Evolutionary conservation across 306 rosid genomes (phyloP), one percentile per base, ranked within the genome.

Genomic region (Fragaria vesca): DNA sequence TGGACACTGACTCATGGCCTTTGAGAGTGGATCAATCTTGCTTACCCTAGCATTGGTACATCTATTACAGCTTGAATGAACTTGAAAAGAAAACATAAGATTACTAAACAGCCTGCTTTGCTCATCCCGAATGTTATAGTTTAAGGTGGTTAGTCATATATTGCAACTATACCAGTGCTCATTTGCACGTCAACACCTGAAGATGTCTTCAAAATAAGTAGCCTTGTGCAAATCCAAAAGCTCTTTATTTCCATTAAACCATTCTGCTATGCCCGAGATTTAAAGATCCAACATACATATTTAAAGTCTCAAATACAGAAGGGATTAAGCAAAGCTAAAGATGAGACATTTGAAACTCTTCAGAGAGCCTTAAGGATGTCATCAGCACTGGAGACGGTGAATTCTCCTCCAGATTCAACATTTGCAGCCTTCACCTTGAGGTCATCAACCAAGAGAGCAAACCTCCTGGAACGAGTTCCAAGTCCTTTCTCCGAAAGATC

Each of bases 361-460:
- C 82, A 92, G 40, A 89, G 99, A 73, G 96, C 97, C 85, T 89
- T 90, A 83, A 95, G 87, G 86, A 95, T 91, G 15, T 95, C 97
- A 8, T 95, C 99, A 16, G 97, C 97, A 72, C 99, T 76, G 26
- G 99, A 93, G 85, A 95, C 51, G 0, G 97, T 87, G 83, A 87
- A 95, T 60, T 91, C 98, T 77, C 98, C 98, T 12, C 83, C 97
- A 34, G 68, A 32, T 76, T 95, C 99, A 66, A 95, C 46, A 75
- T 95, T 95, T 46, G 99, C 90, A 77, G 85, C 90, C 91, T 86
- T 89, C 89, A 95, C 97, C 85, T 88, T 92, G 34, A 92, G 90
- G 86, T 91, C 83, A 17, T 92, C 98, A 0, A 91, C 91, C 76
- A 95, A 77, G 8, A 95, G 96, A 78, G 97, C 87, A 55, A 87